These are phyloP conservation scores for Exserohilum turcica DNA, from an alignment of 2,329 filamentous ascomycete genomes.

Conservation along the genomic window DNA sequence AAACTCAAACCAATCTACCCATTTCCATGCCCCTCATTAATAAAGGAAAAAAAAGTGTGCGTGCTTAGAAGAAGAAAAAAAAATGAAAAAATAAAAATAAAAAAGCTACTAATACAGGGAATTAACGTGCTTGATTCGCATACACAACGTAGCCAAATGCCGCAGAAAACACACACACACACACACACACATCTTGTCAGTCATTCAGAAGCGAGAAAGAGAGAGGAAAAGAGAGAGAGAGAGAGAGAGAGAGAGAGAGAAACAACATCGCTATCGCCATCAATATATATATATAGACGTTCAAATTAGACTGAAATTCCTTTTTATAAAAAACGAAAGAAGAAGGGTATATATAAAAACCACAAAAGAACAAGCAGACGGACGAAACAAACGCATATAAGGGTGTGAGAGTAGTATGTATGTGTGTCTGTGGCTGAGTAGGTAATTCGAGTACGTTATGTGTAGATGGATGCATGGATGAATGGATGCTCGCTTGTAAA, in stretches of 20 bases:
- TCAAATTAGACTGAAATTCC: too few relatives aligned
- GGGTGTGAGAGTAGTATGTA: background rate
- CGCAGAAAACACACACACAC: too few relatives aligned
- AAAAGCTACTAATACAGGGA: slow-evolving; percentile 19
- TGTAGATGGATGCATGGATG: background rate
- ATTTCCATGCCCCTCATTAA: too few relatives aligned
- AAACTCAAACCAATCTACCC: too few relatives aligned
- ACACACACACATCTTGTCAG: too few relatives aligned
- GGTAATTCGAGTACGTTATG: too few relatives aligned
- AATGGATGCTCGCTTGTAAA: background rate
- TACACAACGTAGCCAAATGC: background rate
- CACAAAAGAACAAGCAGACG: background rate
- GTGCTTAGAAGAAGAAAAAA: too few relatives aligned
- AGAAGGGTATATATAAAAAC: background rate
- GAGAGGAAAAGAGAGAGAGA: background rate
- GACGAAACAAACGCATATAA: background rate
- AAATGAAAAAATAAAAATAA: background rate
- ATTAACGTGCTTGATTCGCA: background rate
- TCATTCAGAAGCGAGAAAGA: too few relatives aligned
- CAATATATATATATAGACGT: too few relatives aligned
- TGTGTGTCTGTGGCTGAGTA: too few relatives aligned
- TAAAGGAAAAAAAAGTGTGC: too few relatives aligned
- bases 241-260: background rate
- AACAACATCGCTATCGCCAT: too few relatives aligned
- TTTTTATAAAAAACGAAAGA: background rate